These are phyloP conservation scores for Hymenochaete sp. DNA, from an alignment of 1,284 basidiomycete genomes.

Conservation along the genomic window DNA sequence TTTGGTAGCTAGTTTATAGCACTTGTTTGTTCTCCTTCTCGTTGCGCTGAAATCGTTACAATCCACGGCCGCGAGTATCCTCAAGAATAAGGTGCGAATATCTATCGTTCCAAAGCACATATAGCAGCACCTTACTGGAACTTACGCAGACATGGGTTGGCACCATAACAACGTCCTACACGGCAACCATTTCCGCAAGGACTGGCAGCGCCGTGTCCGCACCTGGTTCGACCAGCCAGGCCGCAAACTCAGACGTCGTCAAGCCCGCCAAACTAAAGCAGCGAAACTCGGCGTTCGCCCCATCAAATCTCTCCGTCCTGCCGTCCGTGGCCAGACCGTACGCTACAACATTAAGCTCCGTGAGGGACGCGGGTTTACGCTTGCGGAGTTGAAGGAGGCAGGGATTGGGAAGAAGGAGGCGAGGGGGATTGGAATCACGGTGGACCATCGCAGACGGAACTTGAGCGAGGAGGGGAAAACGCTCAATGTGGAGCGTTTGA, in stretches of 20 bases:
- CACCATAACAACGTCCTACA: slow-evolving; percentile 84
- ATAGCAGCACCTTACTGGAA: no score
- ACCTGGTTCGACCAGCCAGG: slow-evolving; percentile 99
- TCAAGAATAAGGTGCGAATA: no score
- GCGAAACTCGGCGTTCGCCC: slow-evolving; percentile 90
- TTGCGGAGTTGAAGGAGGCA: slow-evolving; percentile 93
- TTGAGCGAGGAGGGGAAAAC: slow-evolving; percentile 96
- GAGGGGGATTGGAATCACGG: slow-evolving; percentile 85
- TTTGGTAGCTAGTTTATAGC: no score
- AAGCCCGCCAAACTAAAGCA: slow-evolving; percentile 88
- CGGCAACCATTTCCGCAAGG: slow-evolving; percentile 97
- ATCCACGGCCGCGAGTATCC: no score
- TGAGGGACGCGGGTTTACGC: slow-evolving; percentile 95
- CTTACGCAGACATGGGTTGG: slow-evolving; percentile 53
- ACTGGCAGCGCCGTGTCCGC: slow-evolving; percentile 91
- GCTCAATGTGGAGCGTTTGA: slow-evolving; percentile 91
- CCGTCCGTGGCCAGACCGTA: slow-evolving; percentile 93
- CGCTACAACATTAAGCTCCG: slow-evolving; percentile 99
- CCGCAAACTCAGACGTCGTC: slow-evolving; percentile 93
- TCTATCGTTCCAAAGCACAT: no score
- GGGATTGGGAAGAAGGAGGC: slow-evolving; percentile 95
- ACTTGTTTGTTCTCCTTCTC: no score
- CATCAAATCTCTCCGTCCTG: slow-evolving; percentile 87
- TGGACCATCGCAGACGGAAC: slow-evolving; percentile 97
- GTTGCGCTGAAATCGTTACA: no score